These are phyloP conservation scores for Suillus occidentalis DNA, from an alignment of 768 basidiomycete species.

Conservation along the genomic window DNA sequence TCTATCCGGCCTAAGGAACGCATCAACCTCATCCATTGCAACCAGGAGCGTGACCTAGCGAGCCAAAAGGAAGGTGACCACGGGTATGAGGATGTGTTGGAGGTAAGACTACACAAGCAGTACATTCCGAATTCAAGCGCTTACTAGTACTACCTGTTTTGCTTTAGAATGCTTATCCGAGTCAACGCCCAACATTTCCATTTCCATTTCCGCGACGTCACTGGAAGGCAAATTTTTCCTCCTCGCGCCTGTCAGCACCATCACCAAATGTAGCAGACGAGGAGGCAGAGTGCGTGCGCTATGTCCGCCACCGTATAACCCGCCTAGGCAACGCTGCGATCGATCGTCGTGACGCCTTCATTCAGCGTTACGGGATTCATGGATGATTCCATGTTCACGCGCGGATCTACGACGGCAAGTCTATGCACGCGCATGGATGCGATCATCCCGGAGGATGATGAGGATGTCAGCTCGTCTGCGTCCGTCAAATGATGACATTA, in stretches of 20 bases:
- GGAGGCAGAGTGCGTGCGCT: constrained; percentile 24
- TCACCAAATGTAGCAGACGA: constrained; percentile 14
- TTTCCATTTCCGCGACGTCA: constrained; percentile 62
- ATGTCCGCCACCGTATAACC: constrained; percentile 71
- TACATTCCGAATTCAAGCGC: neutral
- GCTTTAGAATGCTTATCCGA: constrained; percentile 57
- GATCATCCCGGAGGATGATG: constrained; percentile 28
- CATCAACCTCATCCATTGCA: constrained; percentile 49
- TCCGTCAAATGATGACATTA: constrained; percentile 36
- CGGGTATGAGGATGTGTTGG: constrained; percentile 85
- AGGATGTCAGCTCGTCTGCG: constrained; percentile 40
- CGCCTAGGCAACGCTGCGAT: constrained; percentile 79
- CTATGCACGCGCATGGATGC: constrained; percentile 29
- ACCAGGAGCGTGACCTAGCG: constrained; percentile 58
- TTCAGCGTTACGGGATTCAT: constrained; percentile 24
- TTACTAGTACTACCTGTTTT: constrained; percentile 18
- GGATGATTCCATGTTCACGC: constrained; percentile 7
- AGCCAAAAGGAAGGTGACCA: constrained; percentile 73
- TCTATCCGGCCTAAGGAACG: constrained; percentile 68
- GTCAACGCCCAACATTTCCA: constrained; percentile 56
- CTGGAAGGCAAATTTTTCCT: constrained; percentile 61
- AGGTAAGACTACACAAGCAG: constrained; percentile 49
- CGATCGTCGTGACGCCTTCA: constrained; percentile 59
- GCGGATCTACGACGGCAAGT: constrained; percentile 9
- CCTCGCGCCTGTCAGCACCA: constrained; percentile 33